Percentiles rank a stretch among this genome's conserved stretches.
Conservation (phyloP, 345 rosid genomes). For the Odontarrhena argentea region DNA sequence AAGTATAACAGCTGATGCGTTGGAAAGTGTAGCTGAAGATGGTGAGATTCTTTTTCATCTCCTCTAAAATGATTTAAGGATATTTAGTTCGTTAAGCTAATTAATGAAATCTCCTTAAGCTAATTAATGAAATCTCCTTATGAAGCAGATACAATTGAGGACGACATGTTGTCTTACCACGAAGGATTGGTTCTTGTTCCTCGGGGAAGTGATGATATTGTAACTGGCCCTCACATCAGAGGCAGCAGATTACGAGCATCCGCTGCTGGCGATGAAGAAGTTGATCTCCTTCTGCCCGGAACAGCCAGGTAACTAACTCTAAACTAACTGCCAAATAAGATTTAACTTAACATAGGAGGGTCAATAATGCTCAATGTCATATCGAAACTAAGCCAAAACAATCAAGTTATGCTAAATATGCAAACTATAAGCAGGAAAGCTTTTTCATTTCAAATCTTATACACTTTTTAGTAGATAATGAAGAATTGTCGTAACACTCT, state of each 20-base stretch:
- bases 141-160: slow-evolving; percentile 63
- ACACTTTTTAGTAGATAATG: neutral
- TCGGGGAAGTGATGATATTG: slow-evolving; percentile 72
- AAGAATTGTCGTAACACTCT: neutral
- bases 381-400: neutral
- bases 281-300: slow-evolving; percentile 97
- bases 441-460: neutral
- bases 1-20: slow-evolving; percentile 57
- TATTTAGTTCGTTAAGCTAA: neutral
- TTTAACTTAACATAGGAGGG: neutral
- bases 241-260: slow-evolving; percentile 90
- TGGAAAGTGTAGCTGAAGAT: slow-evolving; percentile 88
- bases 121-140: neutral
- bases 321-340: neutral
- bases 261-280: slow-evolving; percentile 86
- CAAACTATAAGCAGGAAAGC: neutral
- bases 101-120: neutral
- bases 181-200: slow-evolving; percentile 94
- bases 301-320: slow-evolving; percentile 78
- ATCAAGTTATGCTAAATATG: neutral
- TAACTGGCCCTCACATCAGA: slow-evolving; percentile 86
- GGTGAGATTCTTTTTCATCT: slow-evolving; percentile 46
- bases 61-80: neutral
- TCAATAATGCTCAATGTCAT: neutral
- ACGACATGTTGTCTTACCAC: slow-evolving; percentile 74